Evolutionary conservation across 225 moss, liverwort and hornwort species (phyloP), one percentile per base, ranked within the genome.

Genomic region (Ulota crispa): DNA sequence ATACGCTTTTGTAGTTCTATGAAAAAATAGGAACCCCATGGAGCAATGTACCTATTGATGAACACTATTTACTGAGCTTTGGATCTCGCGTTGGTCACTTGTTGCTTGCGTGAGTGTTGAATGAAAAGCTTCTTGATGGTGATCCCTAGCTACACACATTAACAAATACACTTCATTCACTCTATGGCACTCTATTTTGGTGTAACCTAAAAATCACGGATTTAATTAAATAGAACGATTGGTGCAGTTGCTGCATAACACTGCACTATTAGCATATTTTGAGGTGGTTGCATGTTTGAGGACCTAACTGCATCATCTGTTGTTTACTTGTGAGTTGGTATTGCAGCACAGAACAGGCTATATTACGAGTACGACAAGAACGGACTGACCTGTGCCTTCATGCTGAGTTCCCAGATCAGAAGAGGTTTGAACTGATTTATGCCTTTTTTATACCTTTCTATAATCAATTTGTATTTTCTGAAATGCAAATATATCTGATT

Each of bases 391-490:
- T 89, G 67, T 75, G 78, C 34, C 84, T 89, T 27, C 83, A 82
- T 77, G 89, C 86, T 14, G 89, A 89, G 43, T 89, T 89, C 62
- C 89, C 89, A 64, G 85, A 87, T 80, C 87, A 89, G 82, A 89
- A 87, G 80, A 89, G 89, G 89, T 89, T 32, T 74, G 67, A 26
- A 69, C 7, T 79, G 54, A 32, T 80, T 64, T 37, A 5, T 66
- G 13, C 53, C 4, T 50, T 66, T n/a, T 41, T 56, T 26, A 19
- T 30, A 32, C 8, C 31, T 79, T n/a, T 21, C 24, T 54, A 9
- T 5, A 50, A 73, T 9, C 34, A 32, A 57, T 79, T 68, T 72
- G 3, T 59, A 34, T 53, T 70, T 61, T 41, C 53, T 75, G 4
- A 13, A 64, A 41, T 11, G 66, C 20, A 70, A 62, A 15, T 70